These are phyloP conservation scores for Hypoxylon sp. DNA, from an alignment of 2,329 filamentous ascomycete species.

Conservation along the genomic window DNA sequence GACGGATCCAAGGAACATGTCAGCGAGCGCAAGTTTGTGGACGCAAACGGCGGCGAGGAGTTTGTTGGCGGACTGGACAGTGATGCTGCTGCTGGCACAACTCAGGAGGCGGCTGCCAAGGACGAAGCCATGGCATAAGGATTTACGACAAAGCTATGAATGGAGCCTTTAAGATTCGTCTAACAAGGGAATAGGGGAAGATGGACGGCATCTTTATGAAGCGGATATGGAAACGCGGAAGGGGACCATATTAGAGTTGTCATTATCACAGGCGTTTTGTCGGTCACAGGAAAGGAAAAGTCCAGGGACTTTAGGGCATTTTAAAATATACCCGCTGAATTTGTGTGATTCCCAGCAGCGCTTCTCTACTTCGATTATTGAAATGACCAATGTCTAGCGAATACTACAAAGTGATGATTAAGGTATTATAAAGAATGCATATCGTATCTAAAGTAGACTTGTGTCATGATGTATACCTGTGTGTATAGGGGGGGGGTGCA, in stretches of 20 bases:
- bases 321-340: conserved; percentile 49
- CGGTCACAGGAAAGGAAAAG: conserved; percentile 43
- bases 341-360: conserved; percentile 49
- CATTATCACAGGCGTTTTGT: conserved; percentile 42
- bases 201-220: conserved; percentile 7
- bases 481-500: not conserved
- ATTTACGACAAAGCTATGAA: conserved; percentile 2
- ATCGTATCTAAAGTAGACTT: too few relatives aligned
- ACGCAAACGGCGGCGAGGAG: conserved; percentile 74
- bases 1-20: conserved; percentile 71
- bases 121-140: conserved; percentile 50
- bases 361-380: too few relatives aligned
- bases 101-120: conserved; percentile 51
- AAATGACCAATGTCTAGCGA: too few relatives aligned
- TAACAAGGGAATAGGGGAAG: not conserved
- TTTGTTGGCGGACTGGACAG: conserved; percentile 79
- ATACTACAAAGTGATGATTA: too few relatives aligned
- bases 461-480: too few relatives aligned
- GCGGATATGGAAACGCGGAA: conserved; percentile 1
- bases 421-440: too few relatives aligned
- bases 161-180: conserved; percentile 1
- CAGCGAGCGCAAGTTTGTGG: conserved; percentile 88
- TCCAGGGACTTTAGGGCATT: conserved; percentile 38
- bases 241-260: conserved; percentile 30
- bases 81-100: conserved; percentile 49